Evolutionary conservation across 176 grass and related monocot genomes (phyloP).

Genomic region (Secale cereale): DNA sequence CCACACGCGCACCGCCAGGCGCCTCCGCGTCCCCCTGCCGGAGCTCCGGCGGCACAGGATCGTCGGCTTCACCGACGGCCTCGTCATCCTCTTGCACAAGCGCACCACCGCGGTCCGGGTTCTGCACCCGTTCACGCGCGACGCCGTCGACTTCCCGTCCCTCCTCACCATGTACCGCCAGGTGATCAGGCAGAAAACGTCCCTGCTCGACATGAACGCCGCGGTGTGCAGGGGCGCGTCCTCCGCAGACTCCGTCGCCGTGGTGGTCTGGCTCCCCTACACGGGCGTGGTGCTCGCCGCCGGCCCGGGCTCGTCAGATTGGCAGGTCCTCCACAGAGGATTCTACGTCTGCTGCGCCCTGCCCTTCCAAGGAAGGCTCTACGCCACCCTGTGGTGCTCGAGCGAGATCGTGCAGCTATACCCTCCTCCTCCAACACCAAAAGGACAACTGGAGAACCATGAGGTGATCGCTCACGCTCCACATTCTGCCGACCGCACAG

Average conservation of each 20-base stretch:
- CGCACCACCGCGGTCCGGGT: not conserved
- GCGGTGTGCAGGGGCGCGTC: not conserved
- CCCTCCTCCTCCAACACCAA: no score
- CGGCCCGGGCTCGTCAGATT: not conserved
- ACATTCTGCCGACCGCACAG: no score
- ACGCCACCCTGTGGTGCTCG: not conserved
- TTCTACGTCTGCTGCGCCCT: not conserved
- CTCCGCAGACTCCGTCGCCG: not conserved
- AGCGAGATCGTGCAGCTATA: not conserved
- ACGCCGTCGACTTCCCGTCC: not conserved
- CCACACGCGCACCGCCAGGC: not conserved
- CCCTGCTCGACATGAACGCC: not conserved
- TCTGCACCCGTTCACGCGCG: conserved; percentile 18
- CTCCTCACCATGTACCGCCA: not conserved
- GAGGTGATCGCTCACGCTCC: no score
- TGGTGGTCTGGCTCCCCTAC: conserved; percentile 8
- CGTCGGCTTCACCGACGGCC: not conserved
- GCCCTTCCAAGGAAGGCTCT: conserved; percentile 1
- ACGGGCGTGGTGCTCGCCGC: not conserved
- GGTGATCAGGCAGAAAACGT: not conserved
- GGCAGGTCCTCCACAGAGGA: not conserved
- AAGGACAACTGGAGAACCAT: no score
- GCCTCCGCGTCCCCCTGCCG: not conserved
- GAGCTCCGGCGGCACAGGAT: not conserved
- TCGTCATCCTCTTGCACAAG: not conserved